Percentiles rank a stretch among this genome's conserved stretches.
phyloP scores from a whole-genome alignment of 257 asterid genomes.

The Solanum verrucosum region DNA sequence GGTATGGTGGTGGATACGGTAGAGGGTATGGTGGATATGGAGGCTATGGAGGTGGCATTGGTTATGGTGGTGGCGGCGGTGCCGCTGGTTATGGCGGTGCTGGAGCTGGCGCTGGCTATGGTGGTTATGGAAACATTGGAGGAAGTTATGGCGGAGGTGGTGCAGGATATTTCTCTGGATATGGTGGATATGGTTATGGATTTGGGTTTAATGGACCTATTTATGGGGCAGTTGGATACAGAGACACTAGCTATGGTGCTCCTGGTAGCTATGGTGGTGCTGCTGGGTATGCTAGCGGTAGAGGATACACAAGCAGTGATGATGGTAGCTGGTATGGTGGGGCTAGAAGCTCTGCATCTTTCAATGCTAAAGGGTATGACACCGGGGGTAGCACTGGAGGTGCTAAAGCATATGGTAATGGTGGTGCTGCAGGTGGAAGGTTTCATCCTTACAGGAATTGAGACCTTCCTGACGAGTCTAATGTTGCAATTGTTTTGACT shows the following conservation, averaged over 20 bases:
- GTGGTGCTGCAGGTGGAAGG: conserved; percentile 44
- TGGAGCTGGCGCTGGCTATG: conserved; percentile 39
- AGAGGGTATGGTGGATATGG: conserved; percentile 65
- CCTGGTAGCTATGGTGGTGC: conserved; percentile 59
- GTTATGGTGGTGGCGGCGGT: conserved; percentile 34
- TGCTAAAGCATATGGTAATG: conserved; percentile 45
- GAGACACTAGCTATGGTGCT: conserved; percentile 51
- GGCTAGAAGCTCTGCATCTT: conserved; percentile 30
- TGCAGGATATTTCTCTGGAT: conserved; percentile 65
- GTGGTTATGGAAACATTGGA: conserved; percentile 57
- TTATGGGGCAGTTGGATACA: conserved; percentile 77
- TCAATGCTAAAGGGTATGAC: conserved; percentile 11
- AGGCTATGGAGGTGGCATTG: conserved; percentile 26
- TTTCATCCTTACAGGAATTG: conserved; percentile 84
- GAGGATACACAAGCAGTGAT: conserved; percentile 42
- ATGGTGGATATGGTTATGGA: conserved; percentile 91
- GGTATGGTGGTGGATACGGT: conserved; percentile 63
- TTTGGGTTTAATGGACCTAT: conserved; percentile 87
- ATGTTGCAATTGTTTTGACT: neutral
- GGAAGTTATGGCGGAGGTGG: conserved; percentile 63
- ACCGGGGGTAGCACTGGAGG: conserved; percentile 21
- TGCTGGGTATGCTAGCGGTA: conserved; percentile 49
- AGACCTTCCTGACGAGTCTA: neutral
- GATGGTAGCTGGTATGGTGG: conserved; percentile 56
- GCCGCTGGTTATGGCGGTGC: conserved; percentile 50